A percentile compares a stretch with the other conserved stretches of the same genome.
Conservation (phyloP, 352 stramenopile species). For the Pythium phragmiticola region DNA sequence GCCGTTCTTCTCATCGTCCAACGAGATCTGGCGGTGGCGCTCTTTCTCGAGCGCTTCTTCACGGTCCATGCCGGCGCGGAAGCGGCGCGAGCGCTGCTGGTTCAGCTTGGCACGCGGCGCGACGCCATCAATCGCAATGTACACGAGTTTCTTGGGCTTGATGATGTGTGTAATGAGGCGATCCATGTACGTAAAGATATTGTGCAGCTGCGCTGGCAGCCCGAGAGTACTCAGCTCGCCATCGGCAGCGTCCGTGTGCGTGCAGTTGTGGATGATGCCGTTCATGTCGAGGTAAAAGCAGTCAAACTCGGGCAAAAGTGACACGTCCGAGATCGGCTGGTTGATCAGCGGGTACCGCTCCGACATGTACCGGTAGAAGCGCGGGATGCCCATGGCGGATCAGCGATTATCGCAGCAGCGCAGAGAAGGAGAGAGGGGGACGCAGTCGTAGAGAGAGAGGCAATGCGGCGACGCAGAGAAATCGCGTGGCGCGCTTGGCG, state of each 20-base stretch:
- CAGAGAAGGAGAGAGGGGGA: too few relatives aligned
- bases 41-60: constrained; percentile 74
- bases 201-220: constrained; percentile 94
- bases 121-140: constrained; percentile 99
- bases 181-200: constrained; percentile 91
- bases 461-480: not conserved
- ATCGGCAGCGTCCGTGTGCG: constrained; percentile 94
- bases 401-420: not conserved
- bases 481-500: too few relatives aligned
- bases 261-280: constrained; percentile 99
- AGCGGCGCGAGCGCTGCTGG: constrained; percentile 97
- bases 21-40: constrained; percentile 59
- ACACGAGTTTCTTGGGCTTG: constrained; percentile 96
- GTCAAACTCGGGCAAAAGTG: constrained; percentile 98
- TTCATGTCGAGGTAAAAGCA: constrained; percentile 99
- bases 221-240: constrained; percentile 89
- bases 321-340: constrained; percentile 95
- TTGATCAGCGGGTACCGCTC: constrained; percentile 99
- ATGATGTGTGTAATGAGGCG: constrained; percentile 97
- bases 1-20: constrained; percentile 78
- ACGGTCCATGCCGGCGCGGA: constrained; percentile 84
- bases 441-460: not conserved
- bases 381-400: constrained; percentile 86
- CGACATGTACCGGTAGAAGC: constrained; percentile 93
- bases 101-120: constrained; percentile 99